Evolutionary conservation across 2,329 filamentous ascomycete genomes (phyloP), one percentile per base, ranked within the genome.

Genomic region (Daldinia sp.): DNA sequence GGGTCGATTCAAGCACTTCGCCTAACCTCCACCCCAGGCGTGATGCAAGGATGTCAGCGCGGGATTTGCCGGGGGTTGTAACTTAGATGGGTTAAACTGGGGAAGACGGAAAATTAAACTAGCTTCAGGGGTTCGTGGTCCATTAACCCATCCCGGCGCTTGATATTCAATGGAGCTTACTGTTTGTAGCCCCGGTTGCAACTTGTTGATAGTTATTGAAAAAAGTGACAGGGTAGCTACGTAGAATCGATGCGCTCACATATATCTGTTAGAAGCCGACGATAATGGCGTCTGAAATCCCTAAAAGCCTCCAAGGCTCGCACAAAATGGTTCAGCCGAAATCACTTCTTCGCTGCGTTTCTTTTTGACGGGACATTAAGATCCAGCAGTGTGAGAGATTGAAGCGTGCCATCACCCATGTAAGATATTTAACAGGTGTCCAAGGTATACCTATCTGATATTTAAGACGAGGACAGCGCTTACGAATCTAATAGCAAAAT

Each of bases 111-210:
- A 68, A 68, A 61, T 65, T 66, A 70, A 58, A 60, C 61, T 63
- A 55, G 67, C 60, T 65, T 63, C 60, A 65, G 63, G 69, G 69
- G 64, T 69, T 65, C 64, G 60, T 48, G 65, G 67, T 71, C 56
- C 55, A 46, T 58, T 44, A 51, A n/a, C 13, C 18, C 51, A 39
- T 58, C 63, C 51, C 53, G 57, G 69, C 55, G 28, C 37, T 63
- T 56, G 60, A 67, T 69, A 60, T 63, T 42, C 64, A 58, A 63
- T 62, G 44, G 26, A 48, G 69, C 69, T 71, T 71, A 69, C 67
- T 67, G 64, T 68, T 69, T 67, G 63, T 59, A 65, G 67, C 35
- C 53, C 61, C 60, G 67, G 60, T 59, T 71, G 67, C 59, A 39
- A 70, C 68, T 66, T 30, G 59, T 54, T 63, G 68, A 66, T 64